Conservation (phyloP, 805 yeast species). For the Kregervanrija fluxuum region DNA sequence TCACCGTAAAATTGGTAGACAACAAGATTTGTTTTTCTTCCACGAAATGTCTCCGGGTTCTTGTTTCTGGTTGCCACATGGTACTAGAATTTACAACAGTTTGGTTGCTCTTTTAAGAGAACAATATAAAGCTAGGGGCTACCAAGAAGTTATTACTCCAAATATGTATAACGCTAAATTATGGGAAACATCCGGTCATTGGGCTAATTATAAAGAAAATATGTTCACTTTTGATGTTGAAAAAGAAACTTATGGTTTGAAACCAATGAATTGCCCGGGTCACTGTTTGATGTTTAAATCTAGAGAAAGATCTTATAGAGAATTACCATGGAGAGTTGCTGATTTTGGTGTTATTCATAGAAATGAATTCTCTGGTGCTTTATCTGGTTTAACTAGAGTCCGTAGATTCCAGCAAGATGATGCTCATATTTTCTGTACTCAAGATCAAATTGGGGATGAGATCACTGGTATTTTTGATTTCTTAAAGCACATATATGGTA, state of each 20-base stretch:
- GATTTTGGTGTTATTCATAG: conserved; percentile 97
- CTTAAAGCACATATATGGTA: conserved; percentile 77
- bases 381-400: conserved; percentile 92
- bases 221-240: conserved; percentile 97
- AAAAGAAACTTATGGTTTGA: conserved; percentile 89
- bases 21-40: conserved; percentile 92
- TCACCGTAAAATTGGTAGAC: conserved; percentile 93
- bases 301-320: conserved; percentile 92
- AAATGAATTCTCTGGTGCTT: conserved; percentile 93
- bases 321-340: conserved; percentile 97
- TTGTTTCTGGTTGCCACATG: conserved; percentile 98
- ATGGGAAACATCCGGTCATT: conserved; percentile 99
- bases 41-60: conserved; percentile 97
- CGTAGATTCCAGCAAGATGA: conserved; percentile 99
- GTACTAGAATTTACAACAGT: conserved; percentile 92
- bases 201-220: conserved; percentile 96
- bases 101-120: conserved; percentile 70
- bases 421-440: conserved; percentile 95
- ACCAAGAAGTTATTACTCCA: conserved; percentile 97
- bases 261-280: conserved; percentile 69
- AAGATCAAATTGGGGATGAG: conserved; percentile 83
- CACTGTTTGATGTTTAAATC: conserved; percentile 90
- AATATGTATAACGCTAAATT: conserved; percentile 96
- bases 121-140: conserved; percentile 90
- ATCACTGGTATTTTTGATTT: conserved; percentile 81